phyloP scores from a whole-genome alignment of 2,329 filamentous ascomycete genomes.

The Diaporthe eres region DNA sequence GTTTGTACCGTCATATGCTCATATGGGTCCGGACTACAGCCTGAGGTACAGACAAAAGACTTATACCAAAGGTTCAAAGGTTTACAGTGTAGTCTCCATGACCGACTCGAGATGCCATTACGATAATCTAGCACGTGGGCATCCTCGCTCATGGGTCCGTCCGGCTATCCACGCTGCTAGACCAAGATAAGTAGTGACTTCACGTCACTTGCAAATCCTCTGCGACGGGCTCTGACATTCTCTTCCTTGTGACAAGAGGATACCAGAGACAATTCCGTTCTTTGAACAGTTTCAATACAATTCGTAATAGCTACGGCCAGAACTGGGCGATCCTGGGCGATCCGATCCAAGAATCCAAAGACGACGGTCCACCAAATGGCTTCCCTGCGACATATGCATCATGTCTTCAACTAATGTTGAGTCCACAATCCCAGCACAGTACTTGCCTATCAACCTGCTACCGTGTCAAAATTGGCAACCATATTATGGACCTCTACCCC shows the following conservation, averaged over 20 bases:
- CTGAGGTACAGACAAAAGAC: background rate
- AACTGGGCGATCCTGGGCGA: background rate
- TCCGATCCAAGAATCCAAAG: no score
- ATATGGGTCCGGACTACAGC: background rate
- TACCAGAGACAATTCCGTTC: no score
- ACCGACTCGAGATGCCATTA: background rate
- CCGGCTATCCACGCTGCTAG: background rate
- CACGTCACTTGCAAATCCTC: background rate
- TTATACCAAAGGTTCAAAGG: background rate
- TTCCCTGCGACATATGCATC: background rate
- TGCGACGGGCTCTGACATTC: background rate
- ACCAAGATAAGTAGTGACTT: background rate
- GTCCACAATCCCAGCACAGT: background rate
- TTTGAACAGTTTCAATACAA: background rate
- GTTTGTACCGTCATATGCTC: background rate
- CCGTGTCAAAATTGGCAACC: background rate
- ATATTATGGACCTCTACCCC: conserved; percentile 2
- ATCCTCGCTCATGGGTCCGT: background rate
- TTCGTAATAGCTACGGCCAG: background rate
- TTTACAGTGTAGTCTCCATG: background rate
- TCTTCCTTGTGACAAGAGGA: background rate
- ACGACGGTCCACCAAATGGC: background rate
- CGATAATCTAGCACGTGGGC: background rate
- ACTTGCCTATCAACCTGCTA: no score
- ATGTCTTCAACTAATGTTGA: background rate